Evolutionary conservation across 2,329 filamentous ascomycete genomes (phyloP).

Genomic region (Fusarium aywerte): DNA sequence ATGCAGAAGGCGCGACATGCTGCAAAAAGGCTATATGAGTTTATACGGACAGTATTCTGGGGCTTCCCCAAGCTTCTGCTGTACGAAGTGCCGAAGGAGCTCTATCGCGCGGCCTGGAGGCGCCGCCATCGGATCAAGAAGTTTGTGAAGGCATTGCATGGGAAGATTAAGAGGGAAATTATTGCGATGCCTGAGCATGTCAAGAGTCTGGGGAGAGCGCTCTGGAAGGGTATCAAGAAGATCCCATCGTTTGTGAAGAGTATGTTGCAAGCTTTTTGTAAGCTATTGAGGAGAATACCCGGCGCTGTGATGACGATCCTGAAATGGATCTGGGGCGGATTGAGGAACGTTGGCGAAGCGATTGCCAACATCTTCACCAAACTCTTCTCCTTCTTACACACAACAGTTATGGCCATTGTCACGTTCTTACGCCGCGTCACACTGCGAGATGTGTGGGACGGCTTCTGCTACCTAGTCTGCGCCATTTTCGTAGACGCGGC

Average conservation of each 20-base stretch:
- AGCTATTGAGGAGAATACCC: slow-evolving; percentile 33
- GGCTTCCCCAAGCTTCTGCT: slow-evolving; percentile 47
- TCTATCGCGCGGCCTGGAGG: slow-evolving; percentile 36
- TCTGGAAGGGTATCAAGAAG: slow-evolving; percentile 40
- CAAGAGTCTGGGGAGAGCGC: slow-evolving; percentile 7
- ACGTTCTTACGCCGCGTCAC: slow-evolving; percentile 52
- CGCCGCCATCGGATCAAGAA: slow-evolving; percentile 45
- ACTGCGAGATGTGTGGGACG: slow-evolving; percentile 54
- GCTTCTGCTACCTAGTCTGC: slow-evolving; percentile 46
- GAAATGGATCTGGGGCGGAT: slow-evolving; percentile 47
- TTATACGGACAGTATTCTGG: slow-evolving; percentile 47
- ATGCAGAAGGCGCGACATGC: slow-evolving; percentile 45
- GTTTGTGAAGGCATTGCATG: slow-evolving; percentile 45
- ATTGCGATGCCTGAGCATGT: slow-evolving; percentile 33
- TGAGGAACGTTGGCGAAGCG: slow-evolving; percentile 44
- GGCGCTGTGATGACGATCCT: slow-evolving; percentile 41
- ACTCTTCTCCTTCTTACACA: slow-evolving; percentile 52
- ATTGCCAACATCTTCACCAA: slow-evolving; percentile 42
- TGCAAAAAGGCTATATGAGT: slow-evolving; percentile 35
- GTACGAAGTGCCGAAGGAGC: slow-evolving; percentile 44
- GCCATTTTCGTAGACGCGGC: slow-evolving; percentile 51
- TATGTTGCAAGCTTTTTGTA: slow-evolving; percentile 28
- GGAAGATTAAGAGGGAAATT: slow-evolving; percentile 33
- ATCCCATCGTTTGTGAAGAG: slow-evolving; percentile 22
- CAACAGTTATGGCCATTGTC: slow-evolving; percentile 48